A percentile compares a stretch with the other conserved stretches of the same genome.
These are phyloP conservation scores for Linum trigynum DNA, from an alignment of 345 rosid genomes.

Conservation along the genomic window DNA sequence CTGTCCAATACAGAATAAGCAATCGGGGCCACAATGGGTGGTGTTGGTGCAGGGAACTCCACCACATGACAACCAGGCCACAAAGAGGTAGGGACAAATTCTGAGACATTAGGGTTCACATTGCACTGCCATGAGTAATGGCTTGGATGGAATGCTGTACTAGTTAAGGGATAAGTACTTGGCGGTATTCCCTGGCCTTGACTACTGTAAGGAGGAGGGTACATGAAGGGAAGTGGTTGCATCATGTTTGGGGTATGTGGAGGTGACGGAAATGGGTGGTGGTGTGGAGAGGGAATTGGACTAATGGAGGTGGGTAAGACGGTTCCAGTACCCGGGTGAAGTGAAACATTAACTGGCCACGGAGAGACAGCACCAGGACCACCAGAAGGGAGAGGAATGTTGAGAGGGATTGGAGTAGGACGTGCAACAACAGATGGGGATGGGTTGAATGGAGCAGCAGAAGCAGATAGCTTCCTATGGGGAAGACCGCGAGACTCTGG, in stretches of 20 bases:
- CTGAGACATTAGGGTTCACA: constrained; percentile 45
- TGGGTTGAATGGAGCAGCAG: constrained; percentile 94
- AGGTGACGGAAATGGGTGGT: constrained; percentile 66
- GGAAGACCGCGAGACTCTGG: constrained; percentile 41
- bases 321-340: constrained; percentile 61
- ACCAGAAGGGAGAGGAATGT: constrained; percentile 40
- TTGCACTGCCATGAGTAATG: constrained; percentile 86
- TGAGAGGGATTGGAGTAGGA: constrained; percentile 51
- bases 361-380: constrained; percentile 44
- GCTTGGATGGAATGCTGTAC: constrained; percentile 61
- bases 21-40: constrained; percentile 58
- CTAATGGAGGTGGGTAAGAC: constrained; percentile 29
- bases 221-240: constrained; percentile 71
- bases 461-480: constrained; percentile 82
- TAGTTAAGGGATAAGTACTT: constrained; percentile 65
- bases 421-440: constrained; percentile 45
- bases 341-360: constrained; percentile 80
- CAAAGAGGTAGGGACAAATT: constrained; percentile 57
- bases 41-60: constrained; percentile 57
- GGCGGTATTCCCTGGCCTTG: constrained; percentile 57
- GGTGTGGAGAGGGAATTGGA: constrained; percentile 52
- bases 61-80: constrained; percentile 65
- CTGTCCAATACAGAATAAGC: constrained; percentile 40
- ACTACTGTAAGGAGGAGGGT: constrained; percentile 48
- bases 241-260: constrained; percentile 84